Evolutionary conservation across 768 basidiomycete genomes (phyloP).

Genomic region (Lactarius hengduanensis): DNA sequence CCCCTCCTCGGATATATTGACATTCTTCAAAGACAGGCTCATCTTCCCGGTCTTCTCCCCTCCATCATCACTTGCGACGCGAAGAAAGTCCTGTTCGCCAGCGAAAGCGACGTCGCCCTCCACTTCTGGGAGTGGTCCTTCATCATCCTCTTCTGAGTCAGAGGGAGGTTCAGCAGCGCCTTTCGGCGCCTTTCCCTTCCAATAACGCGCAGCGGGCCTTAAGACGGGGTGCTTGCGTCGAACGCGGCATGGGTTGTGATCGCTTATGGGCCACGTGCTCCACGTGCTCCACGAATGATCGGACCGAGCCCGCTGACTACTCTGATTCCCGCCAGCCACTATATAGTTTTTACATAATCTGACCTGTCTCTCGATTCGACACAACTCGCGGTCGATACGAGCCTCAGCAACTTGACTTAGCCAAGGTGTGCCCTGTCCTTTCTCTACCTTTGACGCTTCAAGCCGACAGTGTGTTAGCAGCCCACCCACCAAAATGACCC

Average conservation of each 20-base stretch:
- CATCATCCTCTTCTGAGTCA: slow-evolving; percentile 50
- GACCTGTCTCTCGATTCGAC: not conserved
- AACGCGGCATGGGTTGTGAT: too few relatives aligned
- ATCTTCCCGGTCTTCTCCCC: slow-evolving; percentile 43
- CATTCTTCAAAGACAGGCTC: slow-evolving; percentile 74
- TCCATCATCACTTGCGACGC: slow-evolving; percentile 47
- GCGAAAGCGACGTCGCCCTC: slow-evolving; percentile 58
- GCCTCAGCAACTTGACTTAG: slow-evolving; percentile 23
- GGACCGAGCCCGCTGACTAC: too few relatives aligned
- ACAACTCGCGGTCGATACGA: not conserved
- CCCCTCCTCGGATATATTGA: slow-evolving; percentile 77
- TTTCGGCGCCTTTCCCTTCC: slow-evolving; percentile 38
- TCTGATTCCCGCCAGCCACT: not conserved
- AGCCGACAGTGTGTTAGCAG: slow-evolving; percentile 15
- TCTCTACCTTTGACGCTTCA: slow-evolving; percentile 9
- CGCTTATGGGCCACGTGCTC: too few relatives aligned
- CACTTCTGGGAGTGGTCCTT: slow-evolving; percentile 39
- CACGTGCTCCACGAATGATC: too few relatives aligned
- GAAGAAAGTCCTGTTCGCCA: slow-evolving; percentile 52
- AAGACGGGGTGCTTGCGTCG: too few relatives aligned
- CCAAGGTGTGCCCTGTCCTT: slow-evolving; percentile 10
- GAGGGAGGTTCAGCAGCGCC: slow-evolving; percentile 57
- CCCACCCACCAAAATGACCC: slow-evolving; percentile 69
- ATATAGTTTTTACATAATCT: not conserved
- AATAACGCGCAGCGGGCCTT: too few relatives aligned